A percentile compares a stretch with the other conserved stretches of the same genome.
phyloP scores from a whole-genome alignment of 208 protist genomes.

The Acanthamoeba rhysodes region DNA sequence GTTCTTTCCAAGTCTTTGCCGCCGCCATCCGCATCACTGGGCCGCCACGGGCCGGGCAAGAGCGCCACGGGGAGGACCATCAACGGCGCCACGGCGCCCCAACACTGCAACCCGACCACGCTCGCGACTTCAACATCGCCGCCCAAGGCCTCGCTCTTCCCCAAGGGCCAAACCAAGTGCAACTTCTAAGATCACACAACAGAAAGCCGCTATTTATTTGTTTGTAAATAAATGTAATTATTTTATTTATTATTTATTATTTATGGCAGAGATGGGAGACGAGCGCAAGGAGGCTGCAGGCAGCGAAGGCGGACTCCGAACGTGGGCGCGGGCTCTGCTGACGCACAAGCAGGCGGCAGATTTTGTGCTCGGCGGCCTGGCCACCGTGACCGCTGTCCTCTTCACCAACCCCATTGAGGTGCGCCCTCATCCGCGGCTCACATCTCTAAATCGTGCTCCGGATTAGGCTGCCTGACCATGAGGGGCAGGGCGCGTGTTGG shows the following conservation, averaged over 20 bases:
- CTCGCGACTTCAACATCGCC: neutral
- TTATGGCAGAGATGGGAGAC: neutral
- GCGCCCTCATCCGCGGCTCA: neutral
- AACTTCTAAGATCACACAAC: neutral
- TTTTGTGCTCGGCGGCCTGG: slow-evolving; percentile 36
- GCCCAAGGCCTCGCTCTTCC: neutral
- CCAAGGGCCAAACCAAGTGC: slow-evolving; percentile 17
- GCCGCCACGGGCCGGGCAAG: too few species aligned
- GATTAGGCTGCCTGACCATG: too few species aligned
- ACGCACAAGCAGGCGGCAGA: slow-evolving; percentile 17
- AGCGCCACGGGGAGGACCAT: too few species aligned
- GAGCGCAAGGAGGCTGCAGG: neutral
- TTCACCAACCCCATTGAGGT: slow-evolving; percentile 77
- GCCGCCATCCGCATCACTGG: neutral
- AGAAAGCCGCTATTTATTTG: neutral
- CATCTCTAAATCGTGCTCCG: too few species aligned
- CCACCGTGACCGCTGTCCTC: slow-evolving; percentile 60
- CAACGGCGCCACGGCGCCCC: too few species aligned
- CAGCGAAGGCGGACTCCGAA: neutral
- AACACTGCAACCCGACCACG: too few species aligned
- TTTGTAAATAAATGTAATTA: neutral
- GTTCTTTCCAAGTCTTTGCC: neutral
- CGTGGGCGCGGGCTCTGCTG: neutral
- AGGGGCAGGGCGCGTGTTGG: too few species aligned
- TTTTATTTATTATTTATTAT: neutral